A percentile compares a stretch with the other conserved stretches of the same genome.
These are phyloP conservation scores for Blattamonas nauphoetae DNA, from an alignment of 78 protist species.

Conservation along the genomic window DNA sequence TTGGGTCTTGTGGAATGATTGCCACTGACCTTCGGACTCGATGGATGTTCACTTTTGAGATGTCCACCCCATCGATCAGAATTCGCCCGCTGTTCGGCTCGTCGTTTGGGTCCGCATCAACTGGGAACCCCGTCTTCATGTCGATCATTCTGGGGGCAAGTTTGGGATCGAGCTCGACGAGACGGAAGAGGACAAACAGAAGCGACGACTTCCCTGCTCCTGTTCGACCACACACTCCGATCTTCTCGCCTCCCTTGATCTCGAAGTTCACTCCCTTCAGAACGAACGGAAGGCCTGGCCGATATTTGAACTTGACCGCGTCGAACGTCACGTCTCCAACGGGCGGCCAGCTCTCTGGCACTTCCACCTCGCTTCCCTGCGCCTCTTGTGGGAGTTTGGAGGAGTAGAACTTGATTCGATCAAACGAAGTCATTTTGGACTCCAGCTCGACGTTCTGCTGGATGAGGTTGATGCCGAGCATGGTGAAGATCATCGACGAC, in stretches of 20 bases:
- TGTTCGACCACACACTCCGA: not conserved
- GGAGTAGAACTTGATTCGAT: conserved; percentile 9
- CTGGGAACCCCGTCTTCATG: not conserved
- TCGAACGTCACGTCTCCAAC: conserved; percentile 1
- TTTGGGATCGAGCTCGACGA: not conserved
- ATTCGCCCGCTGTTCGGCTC: conserved; percentile 24
- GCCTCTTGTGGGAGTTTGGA: conserved; percentile 16
- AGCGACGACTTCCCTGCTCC: conserved; percentile 42
- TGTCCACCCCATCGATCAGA: conserved; percentile 46
- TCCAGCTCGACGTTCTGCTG: not conserved
- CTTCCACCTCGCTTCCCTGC: not conserved
- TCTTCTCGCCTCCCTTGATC: not conserved
- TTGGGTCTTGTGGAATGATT: conserved; percentile 85
- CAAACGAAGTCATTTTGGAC: conserved; percentile 16
- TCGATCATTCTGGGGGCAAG: not conserved
- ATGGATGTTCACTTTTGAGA: conserved; percentile 36
- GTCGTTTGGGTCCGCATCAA: not conserved
- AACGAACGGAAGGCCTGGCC: conserved; percentile 15
- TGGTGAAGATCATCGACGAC: not conserved
- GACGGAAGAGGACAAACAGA: not conserved
- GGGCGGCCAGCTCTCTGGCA: not conserved
- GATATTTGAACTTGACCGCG: not conserved
- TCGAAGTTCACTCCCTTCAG: not conserved
- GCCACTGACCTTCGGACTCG: conserved; percentile 55
- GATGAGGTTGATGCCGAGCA: not conserved